Percentiles rank a stretch among this genome's conserved stretches.
Evolutionary conservation across 2,329 filamentous ascomycete species (phyloP).

Genomic region (Clonostachys sp.): DNA sequence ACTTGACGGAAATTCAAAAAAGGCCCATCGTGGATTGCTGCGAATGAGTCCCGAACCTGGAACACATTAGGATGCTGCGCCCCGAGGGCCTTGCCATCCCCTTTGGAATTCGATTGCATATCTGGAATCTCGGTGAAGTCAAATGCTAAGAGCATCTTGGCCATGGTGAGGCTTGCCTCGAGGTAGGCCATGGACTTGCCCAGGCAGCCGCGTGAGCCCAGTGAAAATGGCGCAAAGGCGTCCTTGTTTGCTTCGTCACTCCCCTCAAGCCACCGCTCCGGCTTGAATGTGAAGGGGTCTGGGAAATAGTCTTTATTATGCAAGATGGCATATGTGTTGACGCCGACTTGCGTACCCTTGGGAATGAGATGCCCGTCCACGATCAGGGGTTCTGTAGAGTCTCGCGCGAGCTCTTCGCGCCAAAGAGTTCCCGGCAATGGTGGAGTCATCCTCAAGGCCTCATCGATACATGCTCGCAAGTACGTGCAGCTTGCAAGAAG

Average conservation of each 20-base stretch:
- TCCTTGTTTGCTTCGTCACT: neutral
- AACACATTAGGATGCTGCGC: too few species aligned
- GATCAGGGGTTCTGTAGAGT: neutral
- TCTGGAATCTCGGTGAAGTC: neutral
- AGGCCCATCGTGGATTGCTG: too few species aligned
- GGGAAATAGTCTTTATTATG: slow-evolving; percentile 2
- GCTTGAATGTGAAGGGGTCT: neutral
- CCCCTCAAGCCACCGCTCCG: slow-evolving; percentile 2
- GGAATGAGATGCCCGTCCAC: neutral
- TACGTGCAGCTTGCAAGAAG: slow-evolving; percentile 14
- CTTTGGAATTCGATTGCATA: too few species aligned
- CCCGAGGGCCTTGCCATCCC: too few species aligned
- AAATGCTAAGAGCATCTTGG: slow-evolving; percentile 1
- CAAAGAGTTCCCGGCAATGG: slow-evolving; percentile 2
- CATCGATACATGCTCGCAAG: slow-evolving; percentile 20
- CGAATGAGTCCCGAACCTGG: too few species aligned
- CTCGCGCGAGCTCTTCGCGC: neutral
- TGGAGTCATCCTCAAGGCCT: slow-evolving; percentile 31
- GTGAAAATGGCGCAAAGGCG: slow-evolving; percentile 2
- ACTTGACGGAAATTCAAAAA: too few species aligned
- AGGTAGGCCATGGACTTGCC: slow-evolving; percentile 5
- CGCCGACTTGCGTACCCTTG: slow-evolving; percentile 65
- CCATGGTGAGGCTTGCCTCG: slow-evolving; percentile 1
- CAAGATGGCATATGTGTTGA: slow-evolving; percentile 1
- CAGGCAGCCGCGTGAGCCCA: slow-evolving; percentile 1